Conservation (phyloP, 805 yeast species). For the Lipomyces kockii region DNA sequence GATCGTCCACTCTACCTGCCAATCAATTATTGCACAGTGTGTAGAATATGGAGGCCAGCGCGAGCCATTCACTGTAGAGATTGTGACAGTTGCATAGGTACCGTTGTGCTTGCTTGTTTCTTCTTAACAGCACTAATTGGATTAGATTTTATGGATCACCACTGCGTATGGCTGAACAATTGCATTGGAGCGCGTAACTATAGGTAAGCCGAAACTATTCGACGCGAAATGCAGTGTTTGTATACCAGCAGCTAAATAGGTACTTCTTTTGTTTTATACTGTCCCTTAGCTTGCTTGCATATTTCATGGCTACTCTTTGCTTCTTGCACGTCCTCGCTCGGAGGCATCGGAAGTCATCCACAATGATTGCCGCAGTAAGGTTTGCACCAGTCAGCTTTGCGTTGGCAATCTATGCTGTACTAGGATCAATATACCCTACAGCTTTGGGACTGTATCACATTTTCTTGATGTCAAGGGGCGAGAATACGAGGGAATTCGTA, state of each 20-base stretch:
- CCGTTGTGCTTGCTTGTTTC: not conserved
- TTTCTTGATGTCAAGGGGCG: conserved; percentile 8
- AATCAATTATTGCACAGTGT: conserved; percentile 18
- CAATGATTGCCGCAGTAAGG: conserved; percentile 4
- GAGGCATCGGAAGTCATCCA: not conserved
- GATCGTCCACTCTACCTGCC: not conserved
- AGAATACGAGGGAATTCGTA: conserved; percentile 10
- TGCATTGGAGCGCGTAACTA: conserved; percentile 22
- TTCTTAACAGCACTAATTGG: not conserved
- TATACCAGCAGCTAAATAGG: not conserved
- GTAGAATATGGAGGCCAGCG: conserved; percentile 24
- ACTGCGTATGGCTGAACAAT: conserved; percentile 22
- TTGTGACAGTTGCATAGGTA: conserved; percentile 21
- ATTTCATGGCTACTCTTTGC: not conserved
- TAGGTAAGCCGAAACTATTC: conserved; percentile 2
- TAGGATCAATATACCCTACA: conserved; percentile 4
- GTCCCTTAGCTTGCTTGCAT: conserved; percentile 4
- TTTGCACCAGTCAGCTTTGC: conserved; percentile 9
- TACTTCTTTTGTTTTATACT: conserved; percentile 10
- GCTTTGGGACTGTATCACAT: conserved; percentile 8
- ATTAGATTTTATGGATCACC: conserved; percentile 21
- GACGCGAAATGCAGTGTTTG: too few species aligned
- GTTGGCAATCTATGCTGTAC: not conserved
- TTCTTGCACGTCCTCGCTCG: conserved; percentile 2
- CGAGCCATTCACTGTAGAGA: conserved; percentile 20